These are phyloP conservation scores for Zoysia pacifica DNA, from an alignment of 176 grass and related monocot species.

Conservation along the genomic window DNA sequence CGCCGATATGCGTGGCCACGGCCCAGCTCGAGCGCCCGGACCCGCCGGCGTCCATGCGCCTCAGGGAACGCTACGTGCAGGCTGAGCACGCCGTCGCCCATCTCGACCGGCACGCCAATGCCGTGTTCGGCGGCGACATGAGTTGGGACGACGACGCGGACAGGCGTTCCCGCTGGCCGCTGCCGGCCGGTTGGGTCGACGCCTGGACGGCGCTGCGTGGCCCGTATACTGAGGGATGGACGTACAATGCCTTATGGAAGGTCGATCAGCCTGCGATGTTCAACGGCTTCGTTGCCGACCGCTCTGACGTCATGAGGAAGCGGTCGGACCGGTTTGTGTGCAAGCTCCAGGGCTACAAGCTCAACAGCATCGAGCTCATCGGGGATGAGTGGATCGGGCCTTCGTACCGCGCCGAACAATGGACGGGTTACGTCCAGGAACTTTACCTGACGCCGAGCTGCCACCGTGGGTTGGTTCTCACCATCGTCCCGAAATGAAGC, in stretches of 20 bases:
- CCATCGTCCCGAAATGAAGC: constrained; percentile 23
- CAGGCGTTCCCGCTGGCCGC: constrained; percentile 30
- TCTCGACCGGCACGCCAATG: too few relatives aligned
- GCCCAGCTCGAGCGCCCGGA: background rate
- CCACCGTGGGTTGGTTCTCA: constrained; percentile 35
- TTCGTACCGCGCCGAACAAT: too few relatives aligned
- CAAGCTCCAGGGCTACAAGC: background rate
- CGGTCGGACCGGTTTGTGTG: background rate
- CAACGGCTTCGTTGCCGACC: background rate
- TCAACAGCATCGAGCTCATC: background rate
- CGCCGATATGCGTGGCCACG: constrained; percentile 18
- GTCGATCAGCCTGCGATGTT: background rate
- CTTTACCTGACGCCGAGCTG: constrained; percentile 16
- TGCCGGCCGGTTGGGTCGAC: background rate
- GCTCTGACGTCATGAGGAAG: background rate
- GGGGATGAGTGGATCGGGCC: background rate
- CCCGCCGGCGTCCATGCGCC: background rate
- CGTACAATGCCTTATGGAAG: background rate
- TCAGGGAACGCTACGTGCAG: background rate
- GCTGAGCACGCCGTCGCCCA: background rate
- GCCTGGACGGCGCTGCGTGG: background rate
- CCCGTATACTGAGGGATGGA: background rate
- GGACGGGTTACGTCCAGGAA: too few relatives aligned
- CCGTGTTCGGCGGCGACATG: constrained; percentile 24
- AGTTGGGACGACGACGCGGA: constrained; percentile 23